Base-by-base conservation (phyloP, 176 grass and related monocot species). In the Oryza punctata region DNA sequence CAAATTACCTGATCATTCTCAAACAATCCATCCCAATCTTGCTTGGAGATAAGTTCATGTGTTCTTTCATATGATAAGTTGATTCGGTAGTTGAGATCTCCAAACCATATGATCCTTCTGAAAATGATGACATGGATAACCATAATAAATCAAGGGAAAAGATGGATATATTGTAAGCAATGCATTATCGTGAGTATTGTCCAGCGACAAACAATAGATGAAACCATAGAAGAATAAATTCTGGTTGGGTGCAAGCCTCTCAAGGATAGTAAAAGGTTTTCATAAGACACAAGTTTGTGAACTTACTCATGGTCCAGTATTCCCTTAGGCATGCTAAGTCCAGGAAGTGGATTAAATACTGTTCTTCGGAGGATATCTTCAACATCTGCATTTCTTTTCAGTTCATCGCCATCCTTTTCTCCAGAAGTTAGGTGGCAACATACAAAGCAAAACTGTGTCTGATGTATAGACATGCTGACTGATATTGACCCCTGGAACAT, bases 381-480 rank as follows among this genome's bases (percentile, higher is more conserved):
- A 21, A 88, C 95, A 87, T 97, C 93, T 78, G 86, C 72, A 88
- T 97, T 97, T 71, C 95, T 89, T 81, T 91, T 91, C 28, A 81
- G 71, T 28, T 87, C 86, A 61, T 93, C 91, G 60, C 82, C 95
- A 67, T 93, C 79, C 76, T 89, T 97, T 91, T 94, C 88, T 84
- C 95, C 95, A 50, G 95, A 89, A 44, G 92, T 78, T 32, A 97
- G 86, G 70, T 97, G 95, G 81, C 90, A 91, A 81, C 92, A 97
- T 30, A 93, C 89, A 88, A 97, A 97, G 75, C 95, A 94, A 89
- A 94, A 91, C 52, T 80, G 67, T 49, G 92, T 94, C 77, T 93
- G 86, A 89, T 97, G 77, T 94, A 97, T 85, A 64, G 88, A 97
- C 95, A 97, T 88, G 90, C 95, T 97, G 66, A 91, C 95, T 81